Base-by-base conservation (phyloP, 2,329 filamentous ascomycete species). In the Aspergillus sp. region DNA sequence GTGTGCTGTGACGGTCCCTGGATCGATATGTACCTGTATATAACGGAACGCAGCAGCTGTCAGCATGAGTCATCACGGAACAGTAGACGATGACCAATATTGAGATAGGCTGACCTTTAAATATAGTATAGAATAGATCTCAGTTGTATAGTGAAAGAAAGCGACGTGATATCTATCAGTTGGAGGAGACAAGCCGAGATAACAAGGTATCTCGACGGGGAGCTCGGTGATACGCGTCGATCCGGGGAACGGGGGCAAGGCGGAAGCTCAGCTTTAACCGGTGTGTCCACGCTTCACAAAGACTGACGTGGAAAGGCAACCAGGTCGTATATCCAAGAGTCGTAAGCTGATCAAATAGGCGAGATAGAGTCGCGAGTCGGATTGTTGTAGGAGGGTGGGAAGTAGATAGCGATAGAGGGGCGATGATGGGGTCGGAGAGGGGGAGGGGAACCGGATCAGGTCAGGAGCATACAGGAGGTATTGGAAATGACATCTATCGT, bases 221-320 rank as follows among this genome's bases (percentile, higher is more conserved):
- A 63, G 59, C 64, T 58, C 60, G 62, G 62, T 57, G 65, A 69
- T 64, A 66, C 64, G 65, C 68, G 65, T 66, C 64, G 66, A 61
- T 66, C 62, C 59, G 60, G 65, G 63, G 64, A 62, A 61, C 45
- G 18, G 56, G 56, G 65, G 64, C 65, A 62, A 61, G 55, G 49
- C 61, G 62, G 54, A 65, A 64, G 63, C 62, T 64, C 64, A 62
- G 61, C 66, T 68, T 60, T 38, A 47, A 62, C 56, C 55, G 61
- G 17, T 34, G 51, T 51, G 59, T 57, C 61, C 55, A 44, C 36
- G 53, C 36, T 32, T 42, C 42, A 20, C 34, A 36, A n/a, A 50
- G 42, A 36, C 26, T 18, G 43, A 44, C 13, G 18, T 32, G 24
- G 44, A 38, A 20, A 45, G 36, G 38, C 38, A 44, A 61, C 52